Base-by-base conservation (phyloP, 768 basidiomycete genomes). In the Termitomyces sp. region DNA sequence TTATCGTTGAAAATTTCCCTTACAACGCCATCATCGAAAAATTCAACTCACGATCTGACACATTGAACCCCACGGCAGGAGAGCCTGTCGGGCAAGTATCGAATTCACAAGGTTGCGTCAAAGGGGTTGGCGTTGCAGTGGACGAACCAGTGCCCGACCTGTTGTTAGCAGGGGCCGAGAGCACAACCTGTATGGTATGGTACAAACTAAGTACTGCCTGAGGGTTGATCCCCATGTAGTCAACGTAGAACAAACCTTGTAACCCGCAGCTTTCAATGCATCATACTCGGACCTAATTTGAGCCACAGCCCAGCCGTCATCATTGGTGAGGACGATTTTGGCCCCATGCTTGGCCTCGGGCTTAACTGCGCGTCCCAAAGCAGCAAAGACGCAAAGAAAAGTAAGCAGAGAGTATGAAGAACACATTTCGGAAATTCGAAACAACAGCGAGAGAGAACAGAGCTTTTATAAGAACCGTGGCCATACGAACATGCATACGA, bases 121-220 rank as follows among this genome's bases (percentile, higher is more conserved):
- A 65, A 8, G 69, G 60, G 7, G 65, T 66, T 0, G 80, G 74
- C 8, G 74, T 63, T 7, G 69, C 67, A 15, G 71, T 72, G 14
- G 67, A 69, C 3, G 76, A 77, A 11, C 77, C 79, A 9, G 76
- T 77, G 5, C 80, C 81, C 11, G 79, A 80, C 59, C 73, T 63
- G 65, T 81, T 74, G 29, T 71, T 67, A 42, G 81, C 76, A 1
- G 81, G 79, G 7, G 74, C 73, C 31, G 79, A 81, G 5, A 82
- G 69, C 20, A 82, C 67, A 38, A 79, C 77, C 79, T 81, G 49
- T 8, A 40, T 50, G 4, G 9, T 50, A 59, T 51, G 17, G n/a
- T 31, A 4, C 6, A 14, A 49, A 48, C n/a, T 50, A 17, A 32
- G 25, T 25, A 25, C 25, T 25, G 25, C 25, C 25, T 25, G 25